These are phyloP conservation scores for Talaromyces sp. DNA, from an alignment of 2,329 filamentous ascomycete genomes.

Conservation along the genomic window DNA sequence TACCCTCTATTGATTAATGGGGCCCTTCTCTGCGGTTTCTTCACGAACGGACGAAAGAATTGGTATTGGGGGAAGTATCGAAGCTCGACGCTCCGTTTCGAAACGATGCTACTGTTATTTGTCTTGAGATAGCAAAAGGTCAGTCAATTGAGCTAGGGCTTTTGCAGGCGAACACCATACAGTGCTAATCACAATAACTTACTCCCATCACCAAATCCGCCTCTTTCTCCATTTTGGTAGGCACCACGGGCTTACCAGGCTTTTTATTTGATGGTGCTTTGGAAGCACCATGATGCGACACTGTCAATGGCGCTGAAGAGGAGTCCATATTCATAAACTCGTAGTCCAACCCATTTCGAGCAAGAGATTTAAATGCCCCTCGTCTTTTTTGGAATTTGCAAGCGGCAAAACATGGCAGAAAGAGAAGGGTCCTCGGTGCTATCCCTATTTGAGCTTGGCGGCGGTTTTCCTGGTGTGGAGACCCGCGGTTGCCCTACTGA, in stretches of 20 bases:
- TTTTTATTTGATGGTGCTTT: not conserved
- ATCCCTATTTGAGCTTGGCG: not conserved
- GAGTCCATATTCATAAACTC: not conserved
- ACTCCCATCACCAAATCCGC: constrained; percentile 56
- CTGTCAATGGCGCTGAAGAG: not conserved
- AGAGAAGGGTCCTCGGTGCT: not conserved
- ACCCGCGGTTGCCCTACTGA: not conserved
- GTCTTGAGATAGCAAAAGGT: constrained; percentile 51
- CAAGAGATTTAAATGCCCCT: constrained; percentile 1
- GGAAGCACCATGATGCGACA: not conserved
- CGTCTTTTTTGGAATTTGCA: not conserved
- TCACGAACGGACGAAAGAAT: constrained; percentile 84
- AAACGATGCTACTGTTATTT: constrained; percentile 88
- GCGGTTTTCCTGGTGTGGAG: constrained; percentile 1
- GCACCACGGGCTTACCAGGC: constrained; percentile 21
- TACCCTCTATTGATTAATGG: constrained; percentile 89
- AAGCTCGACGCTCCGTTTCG: constrained; percentile 87
- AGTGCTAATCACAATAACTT: constrained; percentile 26
- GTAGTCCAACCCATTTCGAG: not conserved
- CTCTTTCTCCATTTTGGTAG: constrained; percentile 38
- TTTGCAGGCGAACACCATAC: constrained; percentile 5
- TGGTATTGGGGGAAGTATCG: constrained; percentile 79
- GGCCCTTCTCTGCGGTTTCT: constrained; percentile 75
- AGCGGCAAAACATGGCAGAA: constrained; percentile 11
- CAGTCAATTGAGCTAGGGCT: not conserved